A percentile compares a stretch with the other conserved stretches of the same genome.
Evolutionary conservation across 164 flowering plant species (phyloP).

Genomic region (Magnolia officinalis): DNA sequence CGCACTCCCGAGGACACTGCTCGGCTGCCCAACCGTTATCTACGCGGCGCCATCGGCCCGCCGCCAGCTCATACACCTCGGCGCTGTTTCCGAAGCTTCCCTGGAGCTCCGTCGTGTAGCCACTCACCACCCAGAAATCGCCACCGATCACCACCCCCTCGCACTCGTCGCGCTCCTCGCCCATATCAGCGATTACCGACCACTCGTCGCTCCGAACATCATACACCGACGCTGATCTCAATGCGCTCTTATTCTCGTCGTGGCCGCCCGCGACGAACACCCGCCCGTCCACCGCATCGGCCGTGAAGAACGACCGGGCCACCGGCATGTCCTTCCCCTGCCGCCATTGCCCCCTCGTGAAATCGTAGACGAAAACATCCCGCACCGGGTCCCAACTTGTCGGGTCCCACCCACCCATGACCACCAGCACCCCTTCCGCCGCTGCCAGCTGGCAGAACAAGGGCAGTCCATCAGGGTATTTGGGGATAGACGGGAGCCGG

Average conservation of each 20-base stretch:
- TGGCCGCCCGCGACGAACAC: constrained; percentile 78
- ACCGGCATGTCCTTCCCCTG: constrained; percentile 57
- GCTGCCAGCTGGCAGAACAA: constrained; percentile 61
- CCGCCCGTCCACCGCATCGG: constrained; percentile 34
- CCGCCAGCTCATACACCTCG: constrained; percentile 37
- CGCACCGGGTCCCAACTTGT: constrained; percentile 50
- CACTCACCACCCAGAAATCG: constrained; percentile 86
- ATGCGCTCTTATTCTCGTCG: constrained; percentile 79
- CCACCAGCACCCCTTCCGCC: constrained; percentile 51
- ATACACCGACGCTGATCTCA: constrained; percentile 51
- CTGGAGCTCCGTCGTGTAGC: constrained; percentile 68
- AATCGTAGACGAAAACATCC: constrained; percentile 60
- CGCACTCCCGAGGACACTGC: constrained; percentile 51
- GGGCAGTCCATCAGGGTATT: constrained; percentile 55
- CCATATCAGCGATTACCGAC: constrained; percentile 54
- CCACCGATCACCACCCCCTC: constrained; percentile 52
- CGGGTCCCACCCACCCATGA: constrained; percentile 86
- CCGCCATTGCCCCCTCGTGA: constrained; percentile 46
- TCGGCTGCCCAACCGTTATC: constrained; percentile 49
- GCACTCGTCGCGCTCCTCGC: constrained; percentile 81
- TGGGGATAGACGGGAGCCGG: constrained; percentile 41
- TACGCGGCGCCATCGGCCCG: constrained; percentile 51
- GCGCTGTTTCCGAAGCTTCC: constrained; percentile 54
- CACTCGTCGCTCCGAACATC: constrained; percentile 61
- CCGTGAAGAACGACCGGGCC: constrained; percentile 64